phyloP scores from a whole-genome alignment of 495 filamentous ascomycete genomes.

The Pyrenopolyporus hunteri region DNA sequence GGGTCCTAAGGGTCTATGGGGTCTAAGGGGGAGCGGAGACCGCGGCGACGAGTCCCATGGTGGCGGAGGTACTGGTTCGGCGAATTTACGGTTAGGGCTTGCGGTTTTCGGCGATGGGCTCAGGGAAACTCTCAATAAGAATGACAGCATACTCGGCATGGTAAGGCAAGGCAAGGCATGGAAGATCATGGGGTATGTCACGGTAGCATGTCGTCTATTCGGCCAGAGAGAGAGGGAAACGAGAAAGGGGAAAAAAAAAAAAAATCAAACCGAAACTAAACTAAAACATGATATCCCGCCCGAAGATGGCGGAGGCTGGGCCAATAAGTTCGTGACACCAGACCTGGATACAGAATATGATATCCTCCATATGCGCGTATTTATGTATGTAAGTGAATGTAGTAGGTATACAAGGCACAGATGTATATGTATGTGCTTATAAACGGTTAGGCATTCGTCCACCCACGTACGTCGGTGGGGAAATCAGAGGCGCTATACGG shows the following conservation, averaged over 20 bases:
- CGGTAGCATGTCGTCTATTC: too few relatives aligned
- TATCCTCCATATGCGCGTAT: not conserved
- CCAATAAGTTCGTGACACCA: conserved; percentile 20
- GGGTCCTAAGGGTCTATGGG: too few relatives aligned
- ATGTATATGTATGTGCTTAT: not conserved
- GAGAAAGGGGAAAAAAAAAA: not conserved
- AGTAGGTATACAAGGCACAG: too few relatives aligned
- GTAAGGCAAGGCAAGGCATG: not conserved
- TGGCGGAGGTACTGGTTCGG: not conserved
- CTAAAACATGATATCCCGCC: not conserved
- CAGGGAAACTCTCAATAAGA: too few relatives aligned
- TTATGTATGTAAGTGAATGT: too few relatives aligned
- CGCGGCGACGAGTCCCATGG: not conserved
- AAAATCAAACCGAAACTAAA: not conserved
- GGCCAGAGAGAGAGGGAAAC: not conserved
- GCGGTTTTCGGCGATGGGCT: too few relatives aligned
- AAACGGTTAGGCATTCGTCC: not conserved
- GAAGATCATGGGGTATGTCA: too few relatives aligned
- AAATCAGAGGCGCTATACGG: not conserved
- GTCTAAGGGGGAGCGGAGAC: too few relatives aligned
- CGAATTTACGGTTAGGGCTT: not conserved
- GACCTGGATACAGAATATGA: not conserved
- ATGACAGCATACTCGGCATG: too few relatives aligned
- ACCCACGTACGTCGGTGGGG: conserved; percentile 28
- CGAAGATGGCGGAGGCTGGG: not conserved